phyloP scores from a whole-genome alignment of 2,329 filamentous ascomycete species.

The Microdochium trichocladiopsis region DNA sequence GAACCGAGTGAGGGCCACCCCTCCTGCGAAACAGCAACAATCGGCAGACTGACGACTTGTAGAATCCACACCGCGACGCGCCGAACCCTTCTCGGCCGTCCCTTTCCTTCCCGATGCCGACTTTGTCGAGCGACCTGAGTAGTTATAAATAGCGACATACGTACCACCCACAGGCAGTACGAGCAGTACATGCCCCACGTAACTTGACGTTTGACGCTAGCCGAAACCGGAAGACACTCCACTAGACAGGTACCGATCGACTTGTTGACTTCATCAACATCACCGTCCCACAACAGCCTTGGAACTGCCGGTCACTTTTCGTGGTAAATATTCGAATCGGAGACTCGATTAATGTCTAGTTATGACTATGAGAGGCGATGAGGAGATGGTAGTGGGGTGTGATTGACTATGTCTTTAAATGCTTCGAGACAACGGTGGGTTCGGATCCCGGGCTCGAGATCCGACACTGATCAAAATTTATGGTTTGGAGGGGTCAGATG shows the following conservation, averaged over 20 bases:
- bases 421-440: neutral
- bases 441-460: neutral
- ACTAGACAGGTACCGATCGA: neutral
- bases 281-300: neutral
- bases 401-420: no score
- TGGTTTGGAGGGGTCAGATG: neutral
- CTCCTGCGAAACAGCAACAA: neutral
- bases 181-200: no score
- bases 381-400: no score
- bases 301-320: neutral
- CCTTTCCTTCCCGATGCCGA: conserved; percentile 14
- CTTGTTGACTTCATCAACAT: no score
- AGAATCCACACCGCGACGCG: no score
- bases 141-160: neutral
- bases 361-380: no score
- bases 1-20: neutral
- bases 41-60: no score
- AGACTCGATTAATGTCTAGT: neutral
- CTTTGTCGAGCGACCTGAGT: conserved; percentile 12
- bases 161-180: neutral
- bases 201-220: neutral
- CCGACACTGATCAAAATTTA: neutral
- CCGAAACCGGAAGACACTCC: neutral
- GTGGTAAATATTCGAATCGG: neutral
- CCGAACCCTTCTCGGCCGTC: conserved; percentile 5